Evolutionary conservation across 148 eudicot species (phyloP), one percentile per base, ranked within the genome.

Genomic region (Talinum fruticosum): DNA sequence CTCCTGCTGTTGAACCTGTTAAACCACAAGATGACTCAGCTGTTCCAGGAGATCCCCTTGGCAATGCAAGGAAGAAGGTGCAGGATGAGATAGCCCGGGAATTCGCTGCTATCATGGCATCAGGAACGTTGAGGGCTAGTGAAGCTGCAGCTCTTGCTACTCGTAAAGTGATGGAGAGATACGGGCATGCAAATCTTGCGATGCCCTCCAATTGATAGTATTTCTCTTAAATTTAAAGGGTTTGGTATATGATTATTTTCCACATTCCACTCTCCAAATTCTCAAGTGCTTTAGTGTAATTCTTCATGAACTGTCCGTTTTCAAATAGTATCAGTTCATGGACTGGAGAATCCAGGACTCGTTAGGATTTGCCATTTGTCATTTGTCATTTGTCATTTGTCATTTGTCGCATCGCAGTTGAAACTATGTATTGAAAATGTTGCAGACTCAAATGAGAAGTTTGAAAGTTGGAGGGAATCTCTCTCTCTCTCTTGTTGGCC

Each of bases 141-240:
- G 97, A 93, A 79, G 98, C 97, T 72, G 98, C 98, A 0, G 97
- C 98, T 24, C 85, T 91, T 33, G 99, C 98, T 8, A 93, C 99
- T 36, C 85, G 88, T 76, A 92, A 85, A 77, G 98, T 96, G 70
- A 96, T 96, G 99, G 78, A 89, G 71, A 93, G 86, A 83, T 83
- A 93, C 34, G 97, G 99, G 32, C 82, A 88, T 41, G 41, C 79
- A 61, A 81, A 74, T 74, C 74, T 83, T 65, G 96, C 93, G 0
- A 64, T 80, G 76, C 67, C 82, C 15, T 85, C 83, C 74, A 82
- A 87, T 35, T 26, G 30, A 19, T 70, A 0, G 28, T 29, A 49
- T 19, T 49, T 32, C 6, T 24, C 61, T 21, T 62, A 26, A n/a
- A n/a, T n/a, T n/a, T n/a, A n/a, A n/a, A n/a, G 66, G 66, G 16